Evolutionary conservation across 257 asterid genomes (phyloP).

Genomic region (Solanum infundibuliforme): DNA sequence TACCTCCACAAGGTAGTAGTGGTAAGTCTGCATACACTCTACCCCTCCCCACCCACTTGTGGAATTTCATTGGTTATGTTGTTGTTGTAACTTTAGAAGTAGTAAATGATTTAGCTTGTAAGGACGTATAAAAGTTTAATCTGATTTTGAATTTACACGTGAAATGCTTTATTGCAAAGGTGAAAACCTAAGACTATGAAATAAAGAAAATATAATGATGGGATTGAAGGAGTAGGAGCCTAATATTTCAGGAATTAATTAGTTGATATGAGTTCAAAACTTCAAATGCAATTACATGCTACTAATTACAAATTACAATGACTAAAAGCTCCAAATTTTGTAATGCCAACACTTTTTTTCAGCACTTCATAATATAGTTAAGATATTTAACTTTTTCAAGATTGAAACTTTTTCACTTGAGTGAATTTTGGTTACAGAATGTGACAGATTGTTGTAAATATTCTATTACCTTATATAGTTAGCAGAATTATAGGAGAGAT

Average conservation of each 20-base stretch:
- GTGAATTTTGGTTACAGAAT: not conserved
- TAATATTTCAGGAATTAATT: not conserved
- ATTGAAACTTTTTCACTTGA: not conserved
- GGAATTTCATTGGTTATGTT: no score
- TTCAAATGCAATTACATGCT: not conserved
- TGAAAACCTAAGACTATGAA: not conserved
- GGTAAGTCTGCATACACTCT: no score
- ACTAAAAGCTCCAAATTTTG: not conserved
- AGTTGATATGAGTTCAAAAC: not conserved
- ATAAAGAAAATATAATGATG: not conserved
- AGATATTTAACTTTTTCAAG: not conserved
- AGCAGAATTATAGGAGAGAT: not conserved
- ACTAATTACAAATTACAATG: not conserved
- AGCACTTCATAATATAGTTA: not conserved
- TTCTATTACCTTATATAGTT: not conserved
- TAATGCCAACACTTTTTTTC: not conserved
- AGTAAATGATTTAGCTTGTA: not conserved
- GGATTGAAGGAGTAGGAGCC: not conserved
- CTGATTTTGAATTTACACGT: not conserved
- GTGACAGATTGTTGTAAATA: not conserved
- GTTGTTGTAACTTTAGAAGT: not conserved
- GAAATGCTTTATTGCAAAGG: not conserved
- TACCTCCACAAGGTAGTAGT: no score
- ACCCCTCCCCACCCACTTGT: no score
- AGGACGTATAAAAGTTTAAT: not conserved